A percentile compares a stretch with the other conserved stretches of the same genome.
Conservation (phyloP, 176 grass and related monocot genomes). For the Triticum turgidum region DNA sequence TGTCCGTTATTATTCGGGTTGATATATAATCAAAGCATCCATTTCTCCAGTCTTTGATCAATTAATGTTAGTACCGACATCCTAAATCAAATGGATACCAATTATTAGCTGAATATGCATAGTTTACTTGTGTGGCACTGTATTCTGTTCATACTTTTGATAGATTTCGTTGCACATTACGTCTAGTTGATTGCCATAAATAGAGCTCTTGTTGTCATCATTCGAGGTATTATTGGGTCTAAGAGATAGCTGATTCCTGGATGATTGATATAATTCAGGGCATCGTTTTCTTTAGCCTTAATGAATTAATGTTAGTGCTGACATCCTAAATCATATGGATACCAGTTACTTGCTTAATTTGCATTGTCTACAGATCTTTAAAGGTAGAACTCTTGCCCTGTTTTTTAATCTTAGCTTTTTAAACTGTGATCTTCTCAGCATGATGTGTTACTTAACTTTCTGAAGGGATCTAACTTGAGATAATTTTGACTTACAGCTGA, state of each 20-base stretch:
- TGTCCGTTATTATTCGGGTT: neutral
- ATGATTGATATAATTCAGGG: neutral
- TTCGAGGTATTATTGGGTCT: conserved; percentile 3
- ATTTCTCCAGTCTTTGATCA: neutral
- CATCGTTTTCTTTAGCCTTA: neutral
- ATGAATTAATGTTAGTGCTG: neutral
- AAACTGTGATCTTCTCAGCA: neutral
- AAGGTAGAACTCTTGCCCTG: neutral
- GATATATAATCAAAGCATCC: neutral
- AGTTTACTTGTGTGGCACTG: neutral
- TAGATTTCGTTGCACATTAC: neutral
- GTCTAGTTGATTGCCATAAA: neutral
- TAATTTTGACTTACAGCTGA: neutral
- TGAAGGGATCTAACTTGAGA: neutral
- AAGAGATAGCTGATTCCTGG: neutral
- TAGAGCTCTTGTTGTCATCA: neutral
- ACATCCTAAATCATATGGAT: neutral
- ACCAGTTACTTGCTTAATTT: neutral
- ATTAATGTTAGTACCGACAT: neutral
- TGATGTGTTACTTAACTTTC: neutral
- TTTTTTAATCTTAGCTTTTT: neutral
- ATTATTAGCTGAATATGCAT: neutral
- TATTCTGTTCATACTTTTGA: neutral
- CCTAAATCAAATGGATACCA: neutral
- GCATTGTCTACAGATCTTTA: neutral